Evolutionary conservation across 1,139 yeast species (phyloP).

Genomic region (Yamadazyma oceani): DNA sequence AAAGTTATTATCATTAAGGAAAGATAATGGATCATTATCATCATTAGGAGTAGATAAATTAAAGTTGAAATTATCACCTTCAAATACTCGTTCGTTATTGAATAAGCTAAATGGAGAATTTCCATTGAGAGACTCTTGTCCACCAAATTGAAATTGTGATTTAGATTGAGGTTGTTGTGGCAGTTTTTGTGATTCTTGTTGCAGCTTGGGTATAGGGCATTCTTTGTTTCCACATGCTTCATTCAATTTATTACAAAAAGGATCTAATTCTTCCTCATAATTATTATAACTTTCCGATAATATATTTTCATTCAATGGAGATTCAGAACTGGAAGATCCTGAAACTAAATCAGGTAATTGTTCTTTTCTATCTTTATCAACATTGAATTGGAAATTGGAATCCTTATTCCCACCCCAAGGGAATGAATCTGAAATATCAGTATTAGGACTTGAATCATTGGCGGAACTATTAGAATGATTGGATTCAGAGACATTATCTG

Average conservation of each 20-base stretch:
- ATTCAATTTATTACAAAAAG: slow-evolving; percentile 72
- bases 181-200: slow-evolving; percentile 17
- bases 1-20: slow-evolving; percentile 48
- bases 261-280: slow-evolving; percentile 48
- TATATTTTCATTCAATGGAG: slow-evolving; percentile 43
- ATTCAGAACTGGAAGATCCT: slow-evolving; percentile 34
- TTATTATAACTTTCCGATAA: slow-evolving; percentile 23
- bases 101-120: slow-evolving; percentile 23
- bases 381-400: slow-evolving; percentile 16
- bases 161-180: neutral
- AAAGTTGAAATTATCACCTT: slow-evolving; percentile 20
- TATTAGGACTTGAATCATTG: slow-evolving; percentile 23
- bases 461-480: slow-evolving; percentile 16
- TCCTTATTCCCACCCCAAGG: slow-evolving; percentile 32
- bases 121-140: slow-evolving; percentile 3
- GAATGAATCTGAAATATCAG: slow-evolving; percentile 26
- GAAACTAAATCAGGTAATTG: slow-evolving; percentile 36
- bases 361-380: slow-evolving; percentile 7
- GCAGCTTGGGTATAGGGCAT: slow-evolving; percentile 62
- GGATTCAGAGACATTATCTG: slow-evolving; percentile 14
- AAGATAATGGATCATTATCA: slow-evolving; percentile 41
- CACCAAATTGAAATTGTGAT: neutral
- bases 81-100: slow-evolving; percentile 32
- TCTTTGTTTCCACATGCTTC: slow-evolving; percentile 84
- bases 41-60: slow-evolving; percentile 16